These are phyloP conservation scores for Clavariopsis aquatica DNA, from an alignment of 495 filamentous ascomycete genomes.

Conservation along the genomic window DNA sequence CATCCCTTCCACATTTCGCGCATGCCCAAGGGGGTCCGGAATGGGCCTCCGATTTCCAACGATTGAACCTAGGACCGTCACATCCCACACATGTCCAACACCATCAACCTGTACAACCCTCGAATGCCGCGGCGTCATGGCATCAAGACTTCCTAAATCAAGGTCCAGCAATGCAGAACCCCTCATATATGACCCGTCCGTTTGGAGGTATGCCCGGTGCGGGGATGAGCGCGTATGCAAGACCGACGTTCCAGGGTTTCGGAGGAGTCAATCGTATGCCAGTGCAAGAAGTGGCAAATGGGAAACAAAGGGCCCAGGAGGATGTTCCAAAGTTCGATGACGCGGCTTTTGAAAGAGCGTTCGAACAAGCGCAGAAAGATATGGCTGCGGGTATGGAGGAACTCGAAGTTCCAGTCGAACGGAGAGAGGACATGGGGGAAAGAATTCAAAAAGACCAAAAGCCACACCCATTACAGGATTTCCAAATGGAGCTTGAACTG, in stretches of 20 bases:
- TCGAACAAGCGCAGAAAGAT: conserved; percentile 49
- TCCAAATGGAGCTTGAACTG: too few species aligned
- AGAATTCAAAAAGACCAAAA: too few species aligned
- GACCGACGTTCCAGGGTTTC: conserved; percentile 15
- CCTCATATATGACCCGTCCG: conserved; percentile 8
- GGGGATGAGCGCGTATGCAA: conserved; percentile 26
- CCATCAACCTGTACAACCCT: conserved; percentile 19
- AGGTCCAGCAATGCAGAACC: conserved; percentile 14
- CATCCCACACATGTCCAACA: conserved; percentile 37
- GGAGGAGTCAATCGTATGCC: conserved; percentile 1
- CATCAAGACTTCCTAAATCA: conserved; percentile 41
- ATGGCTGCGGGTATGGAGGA: conserved; percentile 16
- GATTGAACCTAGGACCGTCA: conserved; percentile 36
- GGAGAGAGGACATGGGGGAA: too few species aligned
- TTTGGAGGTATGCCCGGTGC: conserved; percentile 29
- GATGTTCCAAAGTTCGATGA: conserved; percentile 53
- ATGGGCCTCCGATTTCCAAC: conserved; percentile 49
- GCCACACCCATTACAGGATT: too few species aligned
- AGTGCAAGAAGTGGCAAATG: conserved; percentile 27
- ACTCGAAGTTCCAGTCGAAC: neutral
- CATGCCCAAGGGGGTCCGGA: conserved; percentile 30
- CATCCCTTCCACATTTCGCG: conserved; percentile 26
- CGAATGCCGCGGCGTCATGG: conserved; percentile 40
- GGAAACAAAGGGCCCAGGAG: conserved; percentile 33
- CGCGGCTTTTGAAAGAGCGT: conserved; percentile 64